Conservation (phyloP, 306 rosid species). For the Mimosa bimucronata region DNA sequence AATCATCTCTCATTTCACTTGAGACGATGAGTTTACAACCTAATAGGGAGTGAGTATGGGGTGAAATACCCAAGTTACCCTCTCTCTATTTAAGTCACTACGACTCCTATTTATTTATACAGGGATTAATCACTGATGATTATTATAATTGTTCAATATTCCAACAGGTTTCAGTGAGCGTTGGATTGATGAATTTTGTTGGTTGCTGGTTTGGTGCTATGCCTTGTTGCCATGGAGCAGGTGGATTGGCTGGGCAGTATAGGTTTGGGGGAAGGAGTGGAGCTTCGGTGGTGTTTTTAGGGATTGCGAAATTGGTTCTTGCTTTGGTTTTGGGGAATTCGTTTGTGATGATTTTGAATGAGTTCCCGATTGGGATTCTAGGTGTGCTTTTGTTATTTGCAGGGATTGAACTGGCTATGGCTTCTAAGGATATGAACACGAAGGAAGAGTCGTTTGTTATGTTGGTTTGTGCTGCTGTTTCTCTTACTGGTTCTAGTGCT, state of each 20-base stretch:
- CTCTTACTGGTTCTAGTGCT: conserved; percentile 75
- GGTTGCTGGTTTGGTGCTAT: conserved; percentile 95
- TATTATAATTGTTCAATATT: too few species aligned
- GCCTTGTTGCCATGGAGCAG: conserved; percentile 92
- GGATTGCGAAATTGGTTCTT: conserved; percentile 58
- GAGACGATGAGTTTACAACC: too few species aligned
- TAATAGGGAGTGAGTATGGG: too few species aligned
- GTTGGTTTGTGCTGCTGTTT: conserved; percentile 83
- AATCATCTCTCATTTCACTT: too few species aligned
- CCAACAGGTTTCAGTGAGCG: conserved; percentile 58
- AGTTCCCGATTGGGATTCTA: conserved; percentile 66
- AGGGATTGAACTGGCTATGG: conserved; percentile 79
- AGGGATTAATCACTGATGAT: too few species aligned
- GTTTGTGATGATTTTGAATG: conserved; percentile 54
- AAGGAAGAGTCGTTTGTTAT: conserved; percentile 73
- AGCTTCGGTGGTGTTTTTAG: conserved; percentile 70
- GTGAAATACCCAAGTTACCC: too few species aligned
- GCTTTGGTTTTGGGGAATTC: conserved; percentile 75
- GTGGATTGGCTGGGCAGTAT: conserved; percentile 86
- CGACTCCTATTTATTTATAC: too few species aligned
- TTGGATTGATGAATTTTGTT: conserved; percentile 72
- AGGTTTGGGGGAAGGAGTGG: conserved; percentile 87
- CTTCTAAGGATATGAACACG: conserved; percentile 64
- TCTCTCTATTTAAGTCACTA: too few species aligned
- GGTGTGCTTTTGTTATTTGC: conserved; percentile 78